phyloP scores from a whole-genome alignment of 345 rosid genomes.

The Acer yangbiense region DNA sequence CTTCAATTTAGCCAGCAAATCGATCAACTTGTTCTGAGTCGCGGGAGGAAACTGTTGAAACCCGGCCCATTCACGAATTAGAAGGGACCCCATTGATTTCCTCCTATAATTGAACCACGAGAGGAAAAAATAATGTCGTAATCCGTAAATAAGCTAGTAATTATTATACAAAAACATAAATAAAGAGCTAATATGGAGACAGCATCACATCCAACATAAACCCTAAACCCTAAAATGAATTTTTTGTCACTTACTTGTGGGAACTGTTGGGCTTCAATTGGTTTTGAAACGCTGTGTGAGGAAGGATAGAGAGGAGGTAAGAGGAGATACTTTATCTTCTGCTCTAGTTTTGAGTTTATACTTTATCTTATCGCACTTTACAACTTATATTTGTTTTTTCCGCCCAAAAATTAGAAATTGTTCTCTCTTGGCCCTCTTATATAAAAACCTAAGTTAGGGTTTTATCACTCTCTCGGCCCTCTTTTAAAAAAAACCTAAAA shows the following conservation, averaged over 20 bases:
- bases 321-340: not conserved
- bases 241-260: not conserved
- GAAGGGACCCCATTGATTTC: constrained; percentile 44
- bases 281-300: not conserved
- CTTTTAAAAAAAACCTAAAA: not conserved
- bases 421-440: too few species aligned
- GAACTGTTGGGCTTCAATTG: not conserved
- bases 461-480: not conserved
- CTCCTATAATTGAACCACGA: not conserved
- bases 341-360: not conserved
- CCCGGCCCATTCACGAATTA: constrained; percentile 75
- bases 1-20: constrained; percentile 64
- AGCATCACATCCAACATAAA: not conserved
- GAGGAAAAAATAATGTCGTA: not conserved
- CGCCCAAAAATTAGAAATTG: not conserved
- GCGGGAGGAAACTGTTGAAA: constrained; percentile 79
- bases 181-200: too few species aligned
- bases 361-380: not conserved
- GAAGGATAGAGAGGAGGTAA: not conserved
- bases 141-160: not conserved
- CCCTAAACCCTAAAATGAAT: constrained; percentile 22
- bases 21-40: constrained; percentile 61
- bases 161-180: not conserved
- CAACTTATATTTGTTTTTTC: not conserved
- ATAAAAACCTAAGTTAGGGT: not conserved